These are phyloP conservation scores for Scheffersomyces quercinus DNA, from an alignment of 1,139 yeast species.

Conservation along the genomic window DNA sequence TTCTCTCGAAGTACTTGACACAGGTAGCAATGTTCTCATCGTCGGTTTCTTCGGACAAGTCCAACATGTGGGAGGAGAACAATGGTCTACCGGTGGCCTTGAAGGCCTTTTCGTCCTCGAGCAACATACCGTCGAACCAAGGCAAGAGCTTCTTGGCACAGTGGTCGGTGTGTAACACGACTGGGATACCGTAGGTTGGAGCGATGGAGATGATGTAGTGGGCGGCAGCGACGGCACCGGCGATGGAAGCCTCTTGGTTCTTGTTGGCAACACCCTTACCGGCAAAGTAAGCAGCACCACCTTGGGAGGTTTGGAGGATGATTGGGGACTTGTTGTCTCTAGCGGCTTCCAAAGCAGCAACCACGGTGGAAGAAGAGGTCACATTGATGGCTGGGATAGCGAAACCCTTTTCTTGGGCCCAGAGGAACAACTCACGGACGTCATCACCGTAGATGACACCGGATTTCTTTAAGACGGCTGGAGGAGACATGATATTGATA, in stretches of 20 bases:
- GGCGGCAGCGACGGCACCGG: slow-evolving; percentile 97
- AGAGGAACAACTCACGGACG: slow-evolving; percentile 86
- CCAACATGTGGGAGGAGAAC: slow-evolving; percentile 99
- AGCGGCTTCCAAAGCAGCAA: slow-evolving; percentile 97
- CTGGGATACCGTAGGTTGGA: slow-evolving; percentile 96
- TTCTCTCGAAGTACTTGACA: slow-evolving; percentile 92
- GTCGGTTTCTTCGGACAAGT: slow-evolving; percentile 94
- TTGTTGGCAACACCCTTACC: slow-evolving; percentile 97
- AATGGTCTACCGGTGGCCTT: slow-evolving; percentile 87
- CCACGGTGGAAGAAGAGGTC: slow-evolving; percentile 95
- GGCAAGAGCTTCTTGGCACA: slow-evolving; percentile 98
- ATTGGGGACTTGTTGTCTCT: slow-evolving; percentile 95
- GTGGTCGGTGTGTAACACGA: slow-evolving; percentile 96
- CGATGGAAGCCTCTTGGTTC: slow-evolving; percentile 91
- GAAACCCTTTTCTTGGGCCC: slow-evolving; percentile 89
- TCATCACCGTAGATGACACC: slow-evolving; percentile 99
- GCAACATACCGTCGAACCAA: slow-evolving; percentile 98
- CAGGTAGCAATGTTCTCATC: slow-evolving; percentile 94
- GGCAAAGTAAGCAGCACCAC: slow-evolving; percentile 99
- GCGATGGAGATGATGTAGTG: slow-evolving; percentile 97
- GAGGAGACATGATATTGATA: slow-evolving; percentile 36
- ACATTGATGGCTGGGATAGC: slow-evolving; percentile 99
- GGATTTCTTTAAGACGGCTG: slow-evolving; percentile 77
- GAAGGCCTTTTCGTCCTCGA: slow-evolving; percentile 92
- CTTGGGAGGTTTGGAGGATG: slow-evolving; percentile 95